Conservation (phyloP, 2,329 filamentous ascomycete genomes). For the Hypoxylon sp. region DNA sequence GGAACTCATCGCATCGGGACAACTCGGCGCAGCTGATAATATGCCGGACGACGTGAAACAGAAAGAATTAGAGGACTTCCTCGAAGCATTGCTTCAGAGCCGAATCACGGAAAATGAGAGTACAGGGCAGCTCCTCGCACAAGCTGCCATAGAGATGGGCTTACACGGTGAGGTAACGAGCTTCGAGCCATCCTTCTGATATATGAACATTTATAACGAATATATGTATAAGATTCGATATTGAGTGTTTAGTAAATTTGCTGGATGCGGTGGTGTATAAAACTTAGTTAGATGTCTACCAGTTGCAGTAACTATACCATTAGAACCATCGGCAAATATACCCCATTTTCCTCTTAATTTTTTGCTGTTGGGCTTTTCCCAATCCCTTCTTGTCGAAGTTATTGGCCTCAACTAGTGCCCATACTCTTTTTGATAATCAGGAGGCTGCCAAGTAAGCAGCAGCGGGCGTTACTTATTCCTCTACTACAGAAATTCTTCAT, state of each 20-base stretch:
- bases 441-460: neutral
- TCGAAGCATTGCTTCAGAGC: constrained; percentile 57
- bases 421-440: neutral
- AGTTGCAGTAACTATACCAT: constrained; percentile 13
- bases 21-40: constrained; percentile 50
- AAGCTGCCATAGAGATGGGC: constrained; percentile 47
- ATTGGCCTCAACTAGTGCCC: neutral
- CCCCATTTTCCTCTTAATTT: constrained; percentile 20
- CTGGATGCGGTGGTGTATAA: neutral
- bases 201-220: constrained; percentile 10
- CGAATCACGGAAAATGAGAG: constrained; percentile 16
- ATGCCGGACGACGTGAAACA: constrained; percentile 55
- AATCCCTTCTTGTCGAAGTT: constrained; percentile 1
- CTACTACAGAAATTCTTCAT: no score
- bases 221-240: neutral
- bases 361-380: neutral
- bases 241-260: neutral
- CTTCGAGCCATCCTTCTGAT: neutral
- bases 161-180: constrained; percentile 27
- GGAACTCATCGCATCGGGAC: constrained; percentile 46
- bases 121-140: constrained; percentile 14
- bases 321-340: constrained; percentile 18
- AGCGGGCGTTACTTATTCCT: no score
- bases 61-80: constrained; percentile 59
- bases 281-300: neutral